These are phyloP conservation scores for Picea mariana DNA, from an alignment of 83 land plant species.

Conservation along the genomic window DNA sequence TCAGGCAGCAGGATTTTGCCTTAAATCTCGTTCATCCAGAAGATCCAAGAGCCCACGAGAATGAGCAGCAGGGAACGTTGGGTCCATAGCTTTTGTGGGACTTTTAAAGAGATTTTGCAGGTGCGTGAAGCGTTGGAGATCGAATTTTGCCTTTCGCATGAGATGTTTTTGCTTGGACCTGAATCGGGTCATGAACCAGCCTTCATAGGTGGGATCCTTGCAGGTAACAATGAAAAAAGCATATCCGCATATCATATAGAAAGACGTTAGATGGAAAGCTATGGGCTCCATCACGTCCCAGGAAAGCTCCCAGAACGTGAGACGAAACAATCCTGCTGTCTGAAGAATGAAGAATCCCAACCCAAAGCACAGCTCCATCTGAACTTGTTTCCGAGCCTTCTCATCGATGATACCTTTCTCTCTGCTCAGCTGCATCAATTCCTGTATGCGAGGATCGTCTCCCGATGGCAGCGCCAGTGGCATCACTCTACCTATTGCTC, in stretches of 20 bases:
- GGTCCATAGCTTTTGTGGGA: no score
- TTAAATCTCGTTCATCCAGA: no score
- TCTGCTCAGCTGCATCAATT: constrained; percentile 22
- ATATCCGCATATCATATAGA: constrained; percentile 31
- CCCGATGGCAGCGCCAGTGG: constrained; percentile 19
- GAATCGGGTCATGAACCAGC: constrained; percentile 26
- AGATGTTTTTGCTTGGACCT: constrained; percentile 32
- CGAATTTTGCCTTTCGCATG: constrained; percentile 26
- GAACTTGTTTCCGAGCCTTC: constrained; percentile 34
- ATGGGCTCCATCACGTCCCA: constrained; percentile 66
- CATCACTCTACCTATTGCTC: constrained; percentile 21
- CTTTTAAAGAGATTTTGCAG: constrained; percentile 1
- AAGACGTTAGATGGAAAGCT: constrained; percentile 34
- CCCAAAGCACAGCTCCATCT: constrained; percentile 31
- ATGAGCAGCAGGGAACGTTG: no score
- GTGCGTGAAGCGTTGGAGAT: constrained; percentile 22
- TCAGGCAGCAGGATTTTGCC: no score
- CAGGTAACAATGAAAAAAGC: constrained; percentile 39
- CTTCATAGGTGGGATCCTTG: constrained; percentile 45
- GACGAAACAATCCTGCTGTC: constrained; percentile 31
- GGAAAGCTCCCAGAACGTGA: constrained; percentile 55
- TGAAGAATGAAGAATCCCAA: constrained; percentile 25
- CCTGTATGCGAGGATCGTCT: constrained; percentile 26
- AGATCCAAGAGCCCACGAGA: no score
- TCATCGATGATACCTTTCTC: constrained; percentile 32